phyloP scores from a whole-genome alignment of 768 basidiomycete species.

The Naganishia friedmannii region DNA sequence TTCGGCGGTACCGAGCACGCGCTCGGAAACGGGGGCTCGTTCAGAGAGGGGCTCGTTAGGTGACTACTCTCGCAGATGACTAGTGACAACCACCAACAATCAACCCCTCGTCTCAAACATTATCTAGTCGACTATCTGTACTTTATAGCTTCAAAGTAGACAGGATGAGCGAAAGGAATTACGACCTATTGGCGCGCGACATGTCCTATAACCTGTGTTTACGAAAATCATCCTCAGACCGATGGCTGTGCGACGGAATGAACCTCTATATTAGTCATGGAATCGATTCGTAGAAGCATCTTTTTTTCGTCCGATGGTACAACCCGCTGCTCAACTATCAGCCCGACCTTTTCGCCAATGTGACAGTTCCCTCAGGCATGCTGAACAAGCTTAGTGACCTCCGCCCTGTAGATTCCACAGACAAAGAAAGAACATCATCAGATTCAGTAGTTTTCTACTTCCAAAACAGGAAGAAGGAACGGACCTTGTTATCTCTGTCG shows the following conservation, averaged over 20 bases:
- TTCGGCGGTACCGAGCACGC: too few relatives aligned
- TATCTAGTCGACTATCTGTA: too few relatives aligned
- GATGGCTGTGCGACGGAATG: background rate
- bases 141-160: too few relatives aligned
- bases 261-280: background rate
- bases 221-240: background rate
- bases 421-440: background rate
- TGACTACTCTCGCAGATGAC: too few relatives aligned
- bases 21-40: too few relatives aligned
- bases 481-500: conserved; percentile 23
- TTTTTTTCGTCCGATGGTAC: background rate
- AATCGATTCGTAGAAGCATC: background rate
- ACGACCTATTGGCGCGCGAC: too few relatives aligned
- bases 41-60: too few relatives aligned
- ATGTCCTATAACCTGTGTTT: too few relatives aligned
- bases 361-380: background rate
- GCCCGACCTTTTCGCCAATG: too few relatives aligned
- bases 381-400: background rate
- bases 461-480: background rate
- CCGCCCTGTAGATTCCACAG: background rate
- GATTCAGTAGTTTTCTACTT: background rate
- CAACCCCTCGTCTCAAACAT: too few relatives aligned
- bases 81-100: too few relatives aligned
- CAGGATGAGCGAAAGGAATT: too few relatives aligned
- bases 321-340: background rate